These are phyloP conservation scores for Metschnikowia noctiluminum DNA, from an alignment of 805 yeast species.

Conservation along the genomic window DNA sequence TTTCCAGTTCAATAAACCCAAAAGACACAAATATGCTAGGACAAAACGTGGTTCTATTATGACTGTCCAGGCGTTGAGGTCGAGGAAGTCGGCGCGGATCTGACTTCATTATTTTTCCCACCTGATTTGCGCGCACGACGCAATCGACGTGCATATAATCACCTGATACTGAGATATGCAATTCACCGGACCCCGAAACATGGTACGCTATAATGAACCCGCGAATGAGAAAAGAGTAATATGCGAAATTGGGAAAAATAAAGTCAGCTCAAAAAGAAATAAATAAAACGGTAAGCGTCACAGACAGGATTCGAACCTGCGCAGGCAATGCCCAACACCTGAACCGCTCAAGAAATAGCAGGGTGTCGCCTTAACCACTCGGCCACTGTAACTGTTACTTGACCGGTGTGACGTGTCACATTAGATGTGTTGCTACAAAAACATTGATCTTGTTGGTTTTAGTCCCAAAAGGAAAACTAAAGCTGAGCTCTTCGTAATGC, in stretches of 20 bases:
- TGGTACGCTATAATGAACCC: background rate
- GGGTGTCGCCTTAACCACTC: slow-evolving; percentile 52
- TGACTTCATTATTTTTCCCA: background rate
- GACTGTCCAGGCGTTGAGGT: too few relatives aligned
- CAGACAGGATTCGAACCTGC: slow-evolving; percentile 99
- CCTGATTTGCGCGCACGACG: background rate
- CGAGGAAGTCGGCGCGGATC: background rate
- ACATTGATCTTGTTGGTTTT: too few relatives aligned
- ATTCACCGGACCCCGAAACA: background rate
- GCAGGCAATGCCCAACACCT: slow-evolving; percentile 53
- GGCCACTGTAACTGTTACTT: slow-evolving; percentile 40
- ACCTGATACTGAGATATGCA: background rate
- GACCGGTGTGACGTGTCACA: background rate
- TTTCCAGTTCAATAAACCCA: too few relatives aligned
- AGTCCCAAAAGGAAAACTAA: too few relatives aligned
- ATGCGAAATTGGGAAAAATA: background rate
- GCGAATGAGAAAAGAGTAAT: background rate
- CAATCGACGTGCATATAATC: slow-evolving; percentile 1
- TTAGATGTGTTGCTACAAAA: too few relatives aligned
- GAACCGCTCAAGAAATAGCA: slow-evolving; percentile 20
- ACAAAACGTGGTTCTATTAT: background rate
- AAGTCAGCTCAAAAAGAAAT: background rate
- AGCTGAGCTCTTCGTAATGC: too few relatives aligned
- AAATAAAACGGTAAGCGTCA: slow-evolving; percentile 50
- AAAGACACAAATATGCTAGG: background rate